Base-by-base conservation (phyloP, 2,329 filamentous ascomycete genomes). In the Cordyceps javanica region DNA sequence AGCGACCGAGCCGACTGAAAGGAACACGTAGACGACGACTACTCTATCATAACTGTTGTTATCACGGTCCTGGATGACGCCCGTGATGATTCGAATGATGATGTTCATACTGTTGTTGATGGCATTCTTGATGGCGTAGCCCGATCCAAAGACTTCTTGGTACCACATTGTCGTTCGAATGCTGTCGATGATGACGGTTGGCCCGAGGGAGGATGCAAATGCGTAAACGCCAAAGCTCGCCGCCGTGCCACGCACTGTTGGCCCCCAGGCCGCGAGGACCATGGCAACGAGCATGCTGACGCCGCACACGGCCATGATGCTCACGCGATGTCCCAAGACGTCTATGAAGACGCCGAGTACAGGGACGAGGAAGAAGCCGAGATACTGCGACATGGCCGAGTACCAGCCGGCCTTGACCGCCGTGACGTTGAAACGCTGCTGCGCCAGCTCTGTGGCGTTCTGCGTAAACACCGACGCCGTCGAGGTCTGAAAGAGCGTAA, bases 41-140 rank as follows among this genome's bases (percentile, higher is more conserved):
- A 83, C 82, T 1, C 75, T 74, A 49, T 78, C 70, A 61, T 86
- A 86, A 1, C 75, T 79, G 60, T 84, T 74, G 54, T 81, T 64
- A 53, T 84, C 81, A 3, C 71, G 71, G 57, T 86, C 83, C 61
- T 86, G 83, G 0, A 86, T 76, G 0, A 78, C 78, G 1, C 82
- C 82, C 0, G 80, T 78, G 21, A 84, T 70, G 44, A 86, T 77
- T 0, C 81, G 73, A 1, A 86, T 72, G 54, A 86, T 80, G 59
- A 86, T 83, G 59, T 75, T 83, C 80, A 85, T 85, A 30, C 76
- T 78, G 66, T 86, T 86, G 64, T 86, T 85, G 64, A 85, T 80
- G 23, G 79, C 79, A 36, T 86, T 77, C 59, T 86, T 86, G 57
- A 85, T 67, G 1, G 81, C 75, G 59, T 85, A 86, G 0, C 79